Percentiles rank a stretch among this genome's conserved stretches.
Conservation (phyloP, 176 grass and related monocot genomes). For the Alopecurus myosuroides region DNA sequence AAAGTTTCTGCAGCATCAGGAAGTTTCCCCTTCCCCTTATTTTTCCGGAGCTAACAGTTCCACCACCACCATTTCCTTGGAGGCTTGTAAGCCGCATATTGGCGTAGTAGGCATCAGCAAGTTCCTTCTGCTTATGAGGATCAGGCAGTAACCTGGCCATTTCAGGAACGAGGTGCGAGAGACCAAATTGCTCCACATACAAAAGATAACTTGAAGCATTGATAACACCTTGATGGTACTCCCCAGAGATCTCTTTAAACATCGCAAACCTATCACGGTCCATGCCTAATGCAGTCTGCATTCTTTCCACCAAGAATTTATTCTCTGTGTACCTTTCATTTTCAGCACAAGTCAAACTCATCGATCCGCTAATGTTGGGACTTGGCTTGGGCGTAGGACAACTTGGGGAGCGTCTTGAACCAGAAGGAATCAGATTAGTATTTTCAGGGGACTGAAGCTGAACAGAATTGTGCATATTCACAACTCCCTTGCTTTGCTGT, state of each 20-base stretch:
- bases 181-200: constrained; percentile 64
- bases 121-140: constrained; percentile 53
- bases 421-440: constrained; percentile 10
- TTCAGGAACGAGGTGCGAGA: constrained; percentile 63
- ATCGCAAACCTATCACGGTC: constrained; percentile 44
- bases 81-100: constrained; percentile 42
- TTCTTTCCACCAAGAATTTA: constrained; percentile 50
- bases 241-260: constrained; percentile 56
- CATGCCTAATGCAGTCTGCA: constrained; percentile 44
- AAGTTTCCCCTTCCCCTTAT: constrained; percentile 39
- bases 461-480: constrained; percentile 33
- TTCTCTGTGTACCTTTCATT: constrained; percentile 36
- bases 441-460: constrained; percentile 13
- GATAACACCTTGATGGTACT: constrained; percentile 53
- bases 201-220: constrained; percentile 51
- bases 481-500: constrained; percentile 31
- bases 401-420: constrained; percentile 17
- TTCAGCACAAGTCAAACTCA: constrained; percentile 9
- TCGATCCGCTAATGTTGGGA: not conserved
- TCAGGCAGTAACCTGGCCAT: constrained; percentile 54
- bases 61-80: constrained; percentile 34
- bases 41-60: constrained; percentile 19
- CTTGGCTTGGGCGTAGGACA: constrained; percentile 19
- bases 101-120: constrained; percentile 49
- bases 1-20: constrained; percentile 15